Percentiles rank a stretch among this genome's conserved stretches.
phyloP scores from a whole-genome alignment of 164 flowering plant species.

The Magnolia changhungtana region DNA sequence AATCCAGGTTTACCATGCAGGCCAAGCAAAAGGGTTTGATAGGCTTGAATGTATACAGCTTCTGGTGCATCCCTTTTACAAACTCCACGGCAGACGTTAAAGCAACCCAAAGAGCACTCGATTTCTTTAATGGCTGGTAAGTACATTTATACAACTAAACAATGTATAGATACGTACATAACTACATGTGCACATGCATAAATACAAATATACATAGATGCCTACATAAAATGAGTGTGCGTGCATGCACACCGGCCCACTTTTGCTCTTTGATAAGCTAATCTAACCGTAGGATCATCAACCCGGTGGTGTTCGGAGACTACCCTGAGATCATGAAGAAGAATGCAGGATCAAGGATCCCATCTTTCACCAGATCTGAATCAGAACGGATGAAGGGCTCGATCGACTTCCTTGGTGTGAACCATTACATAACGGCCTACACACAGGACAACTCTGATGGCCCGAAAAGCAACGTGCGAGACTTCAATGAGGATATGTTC shows the following conservation, averaged over 20 bases:
- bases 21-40: conserved; percentile 44
- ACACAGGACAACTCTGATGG: conserved; percentile 11
- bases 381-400: conserved; percentile 29
- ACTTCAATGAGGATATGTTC: conserved; percentile 19
- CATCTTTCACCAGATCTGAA: conserved; percentile 39
- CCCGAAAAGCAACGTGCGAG: neutral
- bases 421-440: conserved; percentile 25
- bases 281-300: conserved; percentile 5
- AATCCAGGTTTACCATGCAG: conserved; percentile 19
- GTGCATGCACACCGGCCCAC: neutral
- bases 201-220: neutral
- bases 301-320: conserved; percentile 58
- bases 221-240: neutral
- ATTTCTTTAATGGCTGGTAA: conserved; percentile 51
- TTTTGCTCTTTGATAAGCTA: neutral
- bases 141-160: neutral
- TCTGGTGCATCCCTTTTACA: conserved; percentile 30
- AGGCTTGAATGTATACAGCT: conserved; percentile 33
- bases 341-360: conserved; percentile 47
- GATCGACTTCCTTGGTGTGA: conserved; percentile 30
- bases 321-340: conserved; percentile 57
- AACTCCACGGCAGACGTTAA: conserved; percentile 32
- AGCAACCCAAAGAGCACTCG: conserved; percentile 45
- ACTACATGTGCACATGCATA: neutral
- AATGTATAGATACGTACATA: neutral